Base-by-base conservation (phyloP, 192 early-diverging fungal genomes). In the Pilaira anomala region DNA sequence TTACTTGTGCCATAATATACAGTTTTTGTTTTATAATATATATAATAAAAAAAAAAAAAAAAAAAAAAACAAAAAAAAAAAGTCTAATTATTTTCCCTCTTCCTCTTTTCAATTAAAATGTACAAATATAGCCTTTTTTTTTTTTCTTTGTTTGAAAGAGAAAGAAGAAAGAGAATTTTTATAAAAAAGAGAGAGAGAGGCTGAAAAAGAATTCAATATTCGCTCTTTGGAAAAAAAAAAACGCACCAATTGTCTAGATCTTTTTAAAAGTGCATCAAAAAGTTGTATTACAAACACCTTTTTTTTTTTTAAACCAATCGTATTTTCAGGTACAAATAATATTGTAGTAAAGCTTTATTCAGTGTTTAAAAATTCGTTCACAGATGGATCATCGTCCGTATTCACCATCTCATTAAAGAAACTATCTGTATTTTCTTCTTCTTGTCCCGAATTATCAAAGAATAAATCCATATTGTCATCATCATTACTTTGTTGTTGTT, bases 391-490 rank as follows among this genome's bases (percentile, higher is more conserved):
- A 26, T 67, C 65, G 0, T 58, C 54, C 36, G 71, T 62, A 44
- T 66, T 62, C 18, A 73, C 61, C 71, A 73, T 73, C 39, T 73
- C 71, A 46, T 67, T 66, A 46, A 73, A 73, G 30, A 73, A 48
- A 44, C 57, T 44, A 9, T 67, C 56, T 40, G 49, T 64, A 36
- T 40, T 24, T 12, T 62, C 58, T 7, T 42, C 61, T 11, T 26
- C 22, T 2, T 41, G 45, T 18, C 21, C 19, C 29, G 54, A 36
- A 46, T 49, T 49, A 7, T 62, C 41, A 50, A 59, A 26, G 18
- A 26, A 72, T 45, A 62, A 56, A 12, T 57, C 60, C 44, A 62
- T 52, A 46, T 46, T 46, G 2, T 46, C 44, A 46, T 46, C 18
- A 19, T 46, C 44, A 14, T 46, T 46, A 46, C 16, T 19, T 16